Evolutionary conservation across 257 asterid genomes (phyloP).

Genomic region (Haberlea rhodopensis): DNA sequence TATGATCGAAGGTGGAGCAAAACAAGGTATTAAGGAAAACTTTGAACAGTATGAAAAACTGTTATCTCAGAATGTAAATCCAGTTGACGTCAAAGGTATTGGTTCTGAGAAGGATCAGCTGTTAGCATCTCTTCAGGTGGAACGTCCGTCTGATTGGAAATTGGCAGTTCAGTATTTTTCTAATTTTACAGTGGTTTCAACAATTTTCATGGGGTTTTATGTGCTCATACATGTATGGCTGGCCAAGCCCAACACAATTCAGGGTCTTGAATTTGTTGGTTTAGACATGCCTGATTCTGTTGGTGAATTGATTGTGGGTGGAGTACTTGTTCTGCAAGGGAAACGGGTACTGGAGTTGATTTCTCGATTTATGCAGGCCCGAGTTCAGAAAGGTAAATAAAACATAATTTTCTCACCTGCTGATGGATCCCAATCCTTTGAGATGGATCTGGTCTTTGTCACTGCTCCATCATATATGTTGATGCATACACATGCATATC

Average conservation of each 20-base stretch:
- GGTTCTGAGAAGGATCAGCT: slow-evolving; percentile 88
- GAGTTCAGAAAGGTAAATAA: slow-evolving; percentile 73
- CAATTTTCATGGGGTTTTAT: slow-evolving; percentile 61
- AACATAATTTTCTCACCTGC: slow-evolving; percentile 10
- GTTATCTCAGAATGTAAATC: slow-evolving; percentile 70
- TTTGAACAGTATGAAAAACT: slow-evolving; percentile 67
- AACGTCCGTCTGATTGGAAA: slow-evolving; percentile 75
- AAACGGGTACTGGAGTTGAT: slow-evolving; percentile 72
- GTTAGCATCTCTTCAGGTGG: slow-evolving; percentile 80
- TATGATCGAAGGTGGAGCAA: slow-evolving; percentile 90
- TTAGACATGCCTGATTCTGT: slow-evolving; percentile 95
- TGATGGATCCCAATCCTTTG: background rate
- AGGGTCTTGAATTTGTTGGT: slow-evolving; percentile 97
- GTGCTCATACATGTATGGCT: slow-evolving; percentile 69
- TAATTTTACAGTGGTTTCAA: slow-evolving; percentile 72
- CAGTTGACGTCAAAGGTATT: slow-evolving; percentile 65
- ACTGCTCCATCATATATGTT: background rate
- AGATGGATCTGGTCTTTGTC: background rate
- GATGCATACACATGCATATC: too few relatives aligned
- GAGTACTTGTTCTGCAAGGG: slow-evolving; percentile 90
- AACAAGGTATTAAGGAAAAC: slow-evolving; percentile 88
- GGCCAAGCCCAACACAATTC: slow-evolving; percentile 67
- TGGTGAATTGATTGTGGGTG: slow-evolving; percentile 86
- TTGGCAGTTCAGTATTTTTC: slow-evolving; percentile 86
- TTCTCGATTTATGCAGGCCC: slow-evolving; percentile 94